Evolutionary conservation across 1,139 yeast species (phyloP), one percentile per base, ranked within the genome.

Genomic region (Lodderomyces elongisporus): DNA sequence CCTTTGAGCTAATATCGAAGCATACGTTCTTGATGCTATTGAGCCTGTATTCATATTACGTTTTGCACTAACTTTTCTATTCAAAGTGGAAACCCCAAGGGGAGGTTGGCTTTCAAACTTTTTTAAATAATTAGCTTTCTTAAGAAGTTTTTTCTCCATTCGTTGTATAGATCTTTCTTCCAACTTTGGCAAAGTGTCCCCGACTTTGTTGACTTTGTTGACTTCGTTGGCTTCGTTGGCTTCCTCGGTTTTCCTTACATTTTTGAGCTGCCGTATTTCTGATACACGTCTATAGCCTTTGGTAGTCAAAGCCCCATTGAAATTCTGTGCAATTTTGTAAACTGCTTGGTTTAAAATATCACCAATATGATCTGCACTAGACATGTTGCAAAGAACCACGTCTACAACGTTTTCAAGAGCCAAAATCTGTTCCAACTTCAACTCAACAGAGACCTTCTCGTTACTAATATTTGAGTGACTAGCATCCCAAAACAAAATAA

Each of bases 401-500:
- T 49, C 49, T 21, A 49, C 43, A 9, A 62, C 39, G 18, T 39
- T 48, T 36, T 28, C 35, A 34, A 16, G 30, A 10, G 33, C 10
- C 3, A 28, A 21, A 30, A 41, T 44, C 6, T 42, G 34, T 2
- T 40, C 32, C 12, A 61, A 32, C 8, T 45, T 41, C 17, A 62
- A 49, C 2, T 40, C 10, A 7, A 45, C 25, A 4, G 45, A 25
- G 3, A 62, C 53, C 16, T 52, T 46, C 2, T 39, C 45, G 2
- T 36, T 26, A 7, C 34, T 17, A 9, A 61, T 28, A 3, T 41
- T 45, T 1, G 57, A 39, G 6, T 52, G 47, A 9, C 51, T 48
- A 0, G 45, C 41, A 41, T 69, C 70, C 74, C 74, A 70, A 39
- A 46, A 58, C 3, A 66, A 37, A 12, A 70, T 43, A 30, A 72